Conservation (phyloP, 148 eudicot species). For the Silene latifolia region DNA sequence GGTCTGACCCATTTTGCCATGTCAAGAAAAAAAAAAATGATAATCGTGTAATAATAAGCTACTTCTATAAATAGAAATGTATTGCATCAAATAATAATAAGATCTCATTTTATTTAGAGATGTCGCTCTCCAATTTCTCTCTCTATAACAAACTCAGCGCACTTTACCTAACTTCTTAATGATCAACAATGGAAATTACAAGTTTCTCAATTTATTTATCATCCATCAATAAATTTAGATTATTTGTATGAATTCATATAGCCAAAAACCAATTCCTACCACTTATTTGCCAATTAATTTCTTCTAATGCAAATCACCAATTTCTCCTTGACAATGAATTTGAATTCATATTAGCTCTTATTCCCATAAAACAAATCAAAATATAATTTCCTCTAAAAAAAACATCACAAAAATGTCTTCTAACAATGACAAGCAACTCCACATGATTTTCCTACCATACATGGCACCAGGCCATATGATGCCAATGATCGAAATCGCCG, state of each 20-base stretch:
- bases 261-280: not conserved
- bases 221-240: not conserved
- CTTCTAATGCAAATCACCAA: not conserved
- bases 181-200: no score
- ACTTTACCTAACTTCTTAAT: no score
- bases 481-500: conserved; percentile 57
- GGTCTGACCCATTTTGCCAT: no score
- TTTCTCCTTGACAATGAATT: not conserved
- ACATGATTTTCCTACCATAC: conserved; percentile 44
- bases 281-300: not conserved
- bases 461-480: conserved; percentile 64
- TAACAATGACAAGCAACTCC: conserved; percentile 17
- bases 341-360: not conserved
- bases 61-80: no score
- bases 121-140: no score
- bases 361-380: not conserved
- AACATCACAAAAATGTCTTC: not conserved
- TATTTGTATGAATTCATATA: not conserved
- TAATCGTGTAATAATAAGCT: no score
- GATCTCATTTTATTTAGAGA: no score
- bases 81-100: no score
- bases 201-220: no score
- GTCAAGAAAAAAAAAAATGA: no score
- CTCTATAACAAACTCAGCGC: no score
- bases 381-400: not conserved